phyloP scores from a whole-genome alignment of 2,329 filamentous ascomycete species.

The Scedosporium aurantiacum region DNA sequence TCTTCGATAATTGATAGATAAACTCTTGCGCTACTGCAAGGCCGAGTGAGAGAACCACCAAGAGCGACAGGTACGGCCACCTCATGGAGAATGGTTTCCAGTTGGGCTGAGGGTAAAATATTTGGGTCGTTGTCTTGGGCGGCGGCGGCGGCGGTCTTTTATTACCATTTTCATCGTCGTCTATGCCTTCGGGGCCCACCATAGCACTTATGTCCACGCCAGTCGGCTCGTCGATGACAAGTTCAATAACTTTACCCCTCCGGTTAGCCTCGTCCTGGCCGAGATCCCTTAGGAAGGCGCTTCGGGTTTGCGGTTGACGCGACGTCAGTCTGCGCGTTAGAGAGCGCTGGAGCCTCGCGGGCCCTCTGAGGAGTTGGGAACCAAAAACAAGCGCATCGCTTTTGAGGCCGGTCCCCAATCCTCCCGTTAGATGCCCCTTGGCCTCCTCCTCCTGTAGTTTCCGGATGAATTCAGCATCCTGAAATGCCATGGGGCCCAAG shows the following conservation, averaged over 20 bases:
- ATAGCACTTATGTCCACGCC: conserved; percentile 42
- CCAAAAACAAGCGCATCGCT: conserved; percentile 36
- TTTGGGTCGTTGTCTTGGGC: conserved; percentile 27
- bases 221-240: conserved; percentile 36
- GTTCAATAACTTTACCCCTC: conserved; percentile 47
- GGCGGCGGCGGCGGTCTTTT: conserved; percentile 26
- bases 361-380: conserved; percentile 35
- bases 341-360: conserved; percentile 21
- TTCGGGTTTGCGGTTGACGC: conserved; percentile 16
- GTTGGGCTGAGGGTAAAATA: conserved; percentile 52
- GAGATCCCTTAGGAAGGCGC: conserved; percentile 34
- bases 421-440: conserved; percentile 44
- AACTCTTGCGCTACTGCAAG: conserved; percentile 44
- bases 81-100: conserved; percentile 59
- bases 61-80: conserved; percentile 44
- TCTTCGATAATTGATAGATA: conserved; percentile 38
- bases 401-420: conserved; percentile 42
- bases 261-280: conserved; percentile 50
- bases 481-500: conserved; percentile 31
- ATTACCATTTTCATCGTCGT: conserved; percentile 16
- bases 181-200: conserved; percentile 26
- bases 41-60: conserved; percentile 42
- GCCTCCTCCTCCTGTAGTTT: conserved; percentile 41
- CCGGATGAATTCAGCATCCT: conserved; percentile 33
- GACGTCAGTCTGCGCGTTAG: conserved; percentile 31